These are phyloP conservation scores for Trichosporon faecale DNA, from an alignment of 1,284 basidiomycete species.

Conservation along the genomic window DNA sequence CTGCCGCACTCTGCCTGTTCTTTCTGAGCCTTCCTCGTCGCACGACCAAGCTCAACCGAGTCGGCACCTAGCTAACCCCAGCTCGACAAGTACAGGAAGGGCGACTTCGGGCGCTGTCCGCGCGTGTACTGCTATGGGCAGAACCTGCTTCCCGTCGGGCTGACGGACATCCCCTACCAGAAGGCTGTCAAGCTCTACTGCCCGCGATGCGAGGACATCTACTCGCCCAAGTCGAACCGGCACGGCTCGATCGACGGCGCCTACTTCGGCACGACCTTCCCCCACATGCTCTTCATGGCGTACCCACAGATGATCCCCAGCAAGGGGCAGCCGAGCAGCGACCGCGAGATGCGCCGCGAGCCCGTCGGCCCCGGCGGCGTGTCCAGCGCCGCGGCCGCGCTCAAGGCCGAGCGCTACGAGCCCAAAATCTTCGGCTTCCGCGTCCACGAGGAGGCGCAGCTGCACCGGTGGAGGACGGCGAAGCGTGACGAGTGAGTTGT, in stretches of 20 bases:
- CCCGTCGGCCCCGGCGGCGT: constrained; percentile 39
- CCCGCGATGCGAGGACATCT: constrained; percentile 92
- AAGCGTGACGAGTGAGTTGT: constrained; percentile 70
- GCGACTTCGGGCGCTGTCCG: constrained; percentile 93
- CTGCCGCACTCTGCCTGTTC: not conserved
- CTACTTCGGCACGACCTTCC: constrained; percentile 95
- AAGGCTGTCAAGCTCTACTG: constrained; percentile 97
- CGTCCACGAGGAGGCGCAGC: constrained; percentile 84
- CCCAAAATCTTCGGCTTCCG: constrained; percentile 94
- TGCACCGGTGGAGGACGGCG: constrained; percentile 89
- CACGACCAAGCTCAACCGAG: not conserved
- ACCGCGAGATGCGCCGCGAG: constrained; percentile 50
- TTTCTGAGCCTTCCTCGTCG: not conserved
- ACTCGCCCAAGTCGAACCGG: constrained; percentile 88
- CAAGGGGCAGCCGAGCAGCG: constrained; percentile 61
- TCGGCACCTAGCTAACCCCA: constrained; percentile 44
- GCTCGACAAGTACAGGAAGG: constrained; percentile 95
- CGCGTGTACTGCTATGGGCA: constrained; percentile 88
- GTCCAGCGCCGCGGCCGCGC: constrained; percentile 71
- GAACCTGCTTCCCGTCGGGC: constrained; percentile 88
- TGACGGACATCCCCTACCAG: constrained; percentile 89
- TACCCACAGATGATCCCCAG: constrained; percentile 85
- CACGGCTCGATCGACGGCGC: constrained; percentile 95
- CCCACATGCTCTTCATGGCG: constrained; percentile 90
- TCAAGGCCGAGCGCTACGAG: constrained; percentile 83